Evolutionary conservation across 2,329 filamentous ascomycete species (phyloP).

Genomic region (Fusarium setosum): DNA sequence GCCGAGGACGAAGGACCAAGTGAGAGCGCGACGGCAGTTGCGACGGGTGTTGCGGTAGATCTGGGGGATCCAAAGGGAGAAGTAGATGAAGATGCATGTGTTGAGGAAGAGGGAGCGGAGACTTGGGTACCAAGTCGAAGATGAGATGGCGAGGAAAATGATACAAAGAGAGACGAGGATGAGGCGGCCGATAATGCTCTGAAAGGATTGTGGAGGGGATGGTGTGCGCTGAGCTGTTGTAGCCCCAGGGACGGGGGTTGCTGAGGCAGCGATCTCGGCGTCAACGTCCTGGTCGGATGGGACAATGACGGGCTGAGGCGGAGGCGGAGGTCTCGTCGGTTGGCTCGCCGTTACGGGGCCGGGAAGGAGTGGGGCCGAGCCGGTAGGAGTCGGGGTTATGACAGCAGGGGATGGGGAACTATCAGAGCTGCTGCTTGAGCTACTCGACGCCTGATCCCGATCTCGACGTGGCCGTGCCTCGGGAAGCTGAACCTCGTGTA

Average conservation of each 20-base stretch:
- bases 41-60: slow-evolving; percentile 90
- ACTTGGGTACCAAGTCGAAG: slow-evolving; percentile 68
- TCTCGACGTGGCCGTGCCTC: slow-evolving; percentile 65
- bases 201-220: slow-evolving; percentile 57
- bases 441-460: slow-evolving; percentile 37
- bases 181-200: slow-evolving; percentile 67
- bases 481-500: slow-evolving; percentile 67
- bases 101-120: slow-evolving; percentile 70
- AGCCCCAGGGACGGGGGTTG: slow-evolving; percentile 49
- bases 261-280: slow-evolving; percentile 65
- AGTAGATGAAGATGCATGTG: slow-evolving; percentile 76
- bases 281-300: slow-evolving; percentile 74
- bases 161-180: slow-evolving; percentile 66
- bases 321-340: slow-evolving; percentile 23
- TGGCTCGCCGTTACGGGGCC: slow-evolving; percentile 53
- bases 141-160: slow-evolving; percentile 69
- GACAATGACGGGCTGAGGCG: slow-evolving; percentile 63
- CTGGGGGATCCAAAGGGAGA: slow-evolving; percentile 93
- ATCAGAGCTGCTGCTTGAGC: slow-evolving; percentile 29
- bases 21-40: slow-evolving; percentile 91
- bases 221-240: slow-evolving; percentile 39
- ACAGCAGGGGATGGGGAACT: slow-evolving; percentile 36
- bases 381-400: slow-evolving; percentile 40
- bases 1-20: slow-evolving; percentile 90
- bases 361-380: slow-evolving; percentile 49